Conservation (phyloP, 2,329 filamentous ascomycete species). For the Chaetomiaceae sp. region DNA sequence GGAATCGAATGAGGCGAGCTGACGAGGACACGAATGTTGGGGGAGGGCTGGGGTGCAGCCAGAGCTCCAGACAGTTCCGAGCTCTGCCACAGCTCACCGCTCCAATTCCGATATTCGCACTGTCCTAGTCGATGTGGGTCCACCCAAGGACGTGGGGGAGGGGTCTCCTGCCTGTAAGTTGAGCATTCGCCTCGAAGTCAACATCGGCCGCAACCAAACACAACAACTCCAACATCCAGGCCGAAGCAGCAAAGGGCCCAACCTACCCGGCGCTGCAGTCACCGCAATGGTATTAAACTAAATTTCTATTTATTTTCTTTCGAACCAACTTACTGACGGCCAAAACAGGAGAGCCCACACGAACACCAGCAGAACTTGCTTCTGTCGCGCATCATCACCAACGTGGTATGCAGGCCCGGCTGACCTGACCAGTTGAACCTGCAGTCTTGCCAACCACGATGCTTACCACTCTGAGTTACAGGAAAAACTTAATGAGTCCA, state of each 20-base stretch:
- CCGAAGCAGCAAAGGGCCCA: too few relatives aligned
- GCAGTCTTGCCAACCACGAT: too few relatives aligned
- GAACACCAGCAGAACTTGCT: constrained; percentile 95
- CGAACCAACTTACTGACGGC: not conserved
- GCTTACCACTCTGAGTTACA: constrained; percentile 33
- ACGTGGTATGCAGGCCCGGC: constrained; percentile 94
- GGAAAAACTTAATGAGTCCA: constrained; percentile 96
- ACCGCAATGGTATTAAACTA: constrained; percentile 17
- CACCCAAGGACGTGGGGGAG: constrained; percentile 8
- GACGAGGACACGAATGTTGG: too few relatives aligned
- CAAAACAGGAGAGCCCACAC: constrained; percentile 80
- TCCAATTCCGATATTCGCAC: constrained; percentile 18
- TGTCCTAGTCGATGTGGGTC: constrained; percentile 3
- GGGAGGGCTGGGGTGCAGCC: too few relatives aligned
- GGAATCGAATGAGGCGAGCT: not conserved
- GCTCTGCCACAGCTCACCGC: constrained; percentile 36
- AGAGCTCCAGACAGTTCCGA: not conserved
- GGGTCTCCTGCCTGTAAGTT: not conserved
- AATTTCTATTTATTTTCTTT: not conserved
- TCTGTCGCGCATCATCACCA: constrained; percentile 91
- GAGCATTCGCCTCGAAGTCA: too few relatives aligned
- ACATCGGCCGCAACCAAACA: too few relatives aligned
- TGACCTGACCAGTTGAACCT: too few relatives aligned
- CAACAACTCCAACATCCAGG: too few relatives aligned
- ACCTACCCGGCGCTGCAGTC: too few relatives aligned